Base-by-base conservation (phyloP, 2,329 filamentous ascomycete genomes). In the Lojkania enalia region DNA sequence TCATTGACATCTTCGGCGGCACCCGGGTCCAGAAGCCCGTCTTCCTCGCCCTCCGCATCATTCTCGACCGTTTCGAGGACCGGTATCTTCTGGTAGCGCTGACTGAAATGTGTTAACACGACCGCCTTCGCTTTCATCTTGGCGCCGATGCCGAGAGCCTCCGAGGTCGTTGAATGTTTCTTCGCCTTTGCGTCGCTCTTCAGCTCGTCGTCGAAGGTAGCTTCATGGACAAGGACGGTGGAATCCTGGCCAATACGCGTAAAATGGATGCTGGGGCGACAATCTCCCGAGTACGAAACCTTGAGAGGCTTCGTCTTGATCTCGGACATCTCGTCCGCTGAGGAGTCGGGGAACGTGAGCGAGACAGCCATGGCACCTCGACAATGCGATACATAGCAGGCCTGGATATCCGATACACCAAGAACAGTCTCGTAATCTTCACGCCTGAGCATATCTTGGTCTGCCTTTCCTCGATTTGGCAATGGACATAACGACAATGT, bases 281-380 rank as follows among this genome's bases (percentile, higher is more conserved):
- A 97, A 74, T 99, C 94, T 44, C 94, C 94, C 3, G 89, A 95
- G 73, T 96, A 99, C 35, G 90, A 89, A 45, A 96, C 78, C 66
- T 92, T 94, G 66, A 99, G 87, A 3, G 67, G 67, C 20, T 11
- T 29, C 18, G 37, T 32, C n/a, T 14, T 38, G 13, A 20, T 19
- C 14, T 3, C 5, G 16, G n/a, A 38, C 13, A 14, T 7, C 7
- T 14, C 35, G 14, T 51, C 39, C 3, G 51, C 14, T 2, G 56
- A 52, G 15, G 20, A 9, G 1, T 83, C 82, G 0, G 86, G 81
- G 69, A 92, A 92, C 7, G 87, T 88, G 16, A 97, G 74, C 15
- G 85, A 84, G 2, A 87, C 82, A 0, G 87, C 94, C 63, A 87
- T 82, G 1, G 94, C 83, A 20, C 84, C 84, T 57, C 81, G 78